Evolutionary conservation across 2,329 filamentous ascomycete species (phyloP), one percentile per base, ranked within the genome.

Genomic region (Juglanconis sp.): DNA sequence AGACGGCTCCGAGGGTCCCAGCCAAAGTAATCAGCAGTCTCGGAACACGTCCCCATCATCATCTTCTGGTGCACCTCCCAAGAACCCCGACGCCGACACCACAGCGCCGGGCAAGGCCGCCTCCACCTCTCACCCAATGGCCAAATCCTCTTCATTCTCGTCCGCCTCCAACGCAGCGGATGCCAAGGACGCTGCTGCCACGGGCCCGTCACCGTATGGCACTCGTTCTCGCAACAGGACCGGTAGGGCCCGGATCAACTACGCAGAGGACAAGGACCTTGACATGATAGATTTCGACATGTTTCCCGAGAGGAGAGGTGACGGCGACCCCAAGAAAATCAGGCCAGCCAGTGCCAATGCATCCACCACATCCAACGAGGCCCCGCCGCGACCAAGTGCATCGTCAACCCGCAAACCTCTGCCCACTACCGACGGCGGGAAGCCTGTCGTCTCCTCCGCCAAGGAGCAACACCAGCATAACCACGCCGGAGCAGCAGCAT

Each of bases 161-260:
- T 71, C 76, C 34, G 77, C 75, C 61, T 78, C 79, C 58, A 80
- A 80, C 65, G 69, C 74, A 50, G 17, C 53, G 62, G 71, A 76
- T 52, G 70, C 75, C 60, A 85, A 81, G 70, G 83, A 85, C 62
- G 73, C 71, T 65, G 76, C 76, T 65, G 71, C 77, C 67, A 81
- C 83, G 65, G 78, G 76, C 34, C 79, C 88, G 54, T 87, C 86
- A 67, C 87, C 87, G 52, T 97, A 99, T 76, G 94, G 94, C 70
- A 99, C 95, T 72, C 89, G 93, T 69, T 97, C 93, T 68, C 90
- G 95, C 73, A 96, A 96, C 76, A 89, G 93, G 70, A 88, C 85
- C 60, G 89, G 90, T 69, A 86, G 84, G 66, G 83, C 89, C 68
- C 90, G 95, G 67, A 87, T 89, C 66, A 99, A 99, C 76, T 99